Conservation (phyloP, 306 rosid species). For the Cicer pinnatifidum region DNA sequence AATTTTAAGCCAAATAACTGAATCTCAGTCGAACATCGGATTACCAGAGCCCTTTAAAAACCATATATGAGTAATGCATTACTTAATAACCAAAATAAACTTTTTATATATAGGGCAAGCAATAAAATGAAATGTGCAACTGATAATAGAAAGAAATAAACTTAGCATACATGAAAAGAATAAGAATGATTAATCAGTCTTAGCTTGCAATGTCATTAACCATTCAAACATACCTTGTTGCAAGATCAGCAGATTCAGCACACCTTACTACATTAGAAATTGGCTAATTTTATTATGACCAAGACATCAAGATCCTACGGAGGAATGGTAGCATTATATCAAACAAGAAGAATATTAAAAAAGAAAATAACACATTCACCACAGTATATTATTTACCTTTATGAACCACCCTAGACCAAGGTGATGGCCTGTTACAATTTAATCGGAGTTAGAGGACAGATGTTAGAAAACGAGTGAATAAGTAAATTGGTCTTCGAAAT, state of each 20-base stretch:
- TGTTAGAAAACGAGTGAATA: not conserved
- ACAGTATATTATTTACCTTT: not conserved
- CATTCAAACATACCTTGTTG: conserved; percentile 5
- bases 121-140: too few relatives aligned
- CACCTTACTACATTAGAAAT: not conserved
- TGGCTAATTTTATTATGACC: not conserved
- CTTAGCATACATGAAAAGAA: not conserved
- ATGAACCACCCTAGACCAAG: not conserved
- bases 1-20: not conserved
- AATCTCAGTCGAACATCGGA: too few relatives aligned
- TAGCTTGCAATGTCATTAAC: not conserved
- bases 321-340: conserved; percentile 1
- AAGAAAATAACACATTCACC: not conserved
- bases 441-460: not conserved
- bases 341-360: not conserved
- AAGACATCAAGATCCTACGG: not conserved
- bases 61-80: not conserved
- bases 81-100: conserved; percentile 1
- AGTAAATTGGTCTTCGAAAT: too few relatives aligned
- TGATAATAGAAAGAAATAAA: not conserved
- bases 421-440: not conserved
- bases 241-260: not conserved
- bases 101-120: not conserved
- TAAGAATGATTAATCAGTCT: conserved; percentile 10
- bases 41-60: not conserved